Evolutionary conservation across 2,329 filamentous ascomycete species (phyloP).

Genomic region (Pyrenochaeta sp.): DNA sequence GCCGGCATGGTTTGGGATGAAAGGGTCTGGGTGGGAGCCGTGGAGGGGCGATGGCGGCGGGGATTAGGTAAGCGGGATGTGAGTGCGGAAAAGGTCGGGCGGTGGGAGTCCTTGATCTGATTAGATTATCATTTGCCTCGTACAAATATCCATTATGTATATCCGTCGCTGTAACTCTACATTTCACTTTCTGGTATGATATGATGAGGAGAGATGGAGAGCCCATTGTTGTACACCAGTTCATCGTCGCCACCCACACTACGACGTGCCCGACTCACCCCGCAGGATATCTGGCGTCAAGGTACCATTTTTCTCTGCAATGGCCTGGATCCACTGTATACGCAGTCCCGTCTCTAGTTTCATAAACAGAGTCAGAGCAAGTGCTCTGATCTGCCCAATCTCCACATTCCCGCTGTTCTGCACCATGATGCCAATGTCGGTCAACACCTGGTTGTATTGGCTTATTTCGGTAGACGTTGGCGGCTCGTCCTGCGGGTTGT

Average conservation of each 20-base stretch:
- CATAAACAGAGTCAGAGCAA: conserved; percentile 23
- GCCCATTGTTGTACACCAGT: too few species aligned
- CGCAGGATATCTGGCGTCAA: neutral
- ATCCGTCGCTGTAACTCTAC: too few species aligned
- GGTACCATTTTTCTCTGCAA: neutral
- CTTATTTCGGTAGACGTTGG: conserved; percentile 12
- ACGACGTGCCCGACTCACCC: neutral
- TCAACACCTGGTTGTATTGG: conserved; percentile 16
- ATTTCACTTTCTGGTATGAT: too few species aligned
- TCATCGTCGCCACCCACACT: too few species aligned
- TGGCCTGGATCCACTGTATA: conserved; percentile 1
- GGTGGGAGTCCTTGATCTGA: too few species aligned
- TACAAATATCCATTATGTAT: too few species aligned
- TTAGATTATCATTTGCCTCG: too few species aligned
- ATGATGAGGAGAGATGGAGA: too few species aligned
- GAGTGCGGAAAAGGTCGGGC: too few species aligned
- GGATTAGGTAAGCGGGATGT: neutral
- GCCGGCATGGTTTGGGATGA: conserved; percentile 8
- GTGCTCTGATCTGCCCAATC: conserved; percentile 14
- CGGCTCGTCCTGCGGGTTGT: conserved; percentile 9
- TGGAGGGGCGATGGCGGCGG: too few species aligned
- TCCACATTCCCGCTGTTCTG: conserved; percentile 18
- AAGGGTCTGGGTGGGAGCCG: conserved; percentile 1
- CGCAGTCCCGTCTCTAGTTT: conserved; percentile 15
- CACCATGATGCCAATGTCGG: conserved; percentile 15